phyloP scores from a whole-genome alignment of 208 protist genomes.

The Crithidia bombi region DNA sequence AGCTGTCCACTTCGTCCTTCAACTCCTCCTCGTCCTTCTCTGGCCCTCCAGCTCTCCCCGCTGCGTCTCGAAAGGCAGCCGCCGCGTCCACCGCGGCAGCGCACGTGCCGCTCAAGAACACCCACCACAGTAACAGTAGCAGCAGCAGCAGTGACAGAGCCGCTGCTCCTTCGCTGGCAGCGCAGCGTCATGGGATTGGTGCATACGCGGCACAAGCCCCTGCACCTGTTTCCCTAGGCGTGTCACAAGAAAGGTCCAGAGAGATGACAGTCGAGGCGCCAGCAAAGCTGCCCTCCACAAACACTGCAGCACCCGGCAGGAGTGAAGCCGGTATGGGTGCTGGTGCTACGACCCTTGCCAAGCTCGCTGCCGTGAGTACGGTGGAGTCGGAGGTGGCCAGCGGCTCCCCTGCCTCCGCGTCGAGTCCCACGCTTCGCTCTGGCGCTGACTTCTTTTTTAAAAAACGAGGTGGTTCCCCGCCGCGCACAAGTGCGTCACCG shows the following conservation, averaged over 20 bases:
- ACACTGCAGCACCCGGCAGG: neutral
- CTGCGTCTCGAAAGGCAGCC: constrained; percentile 11
- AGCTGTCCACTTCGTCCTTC: constrained; percentile 16
- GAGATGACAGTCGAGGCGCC: neutral
- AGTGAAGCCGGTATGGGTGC: neutral
- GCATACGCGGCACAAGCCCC: neutral
- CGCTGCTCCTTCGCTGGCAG: neutral
- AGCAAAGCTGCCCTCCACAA: neutral
- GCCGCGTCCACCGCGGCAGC: neutral
- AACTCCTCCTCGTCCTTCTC: constrained; percentile 5
- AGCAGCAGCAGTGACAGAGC: neutral
- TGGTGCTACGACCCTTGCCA: neutral
- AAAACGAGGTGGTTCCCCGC: neutral
- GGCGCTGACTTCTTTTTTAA: constrained; percentile 12
- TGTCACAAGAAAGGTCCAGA: no score
- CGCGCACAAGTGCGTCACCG: neutral
- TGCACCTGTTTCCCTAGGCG: neutral
- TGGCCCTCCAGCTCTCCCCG: neutral
- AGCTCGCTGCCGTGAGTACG: neutral
- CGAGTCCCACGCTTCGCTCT: neutral
- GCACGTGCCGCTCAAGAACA: neutral
- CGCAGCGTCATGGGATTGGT: neutral
- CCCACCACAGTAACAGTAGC: neutral
- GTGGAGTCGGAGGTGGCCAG: neutral
- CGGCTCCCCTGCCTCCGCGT: neutral